Evolutionary conservation across 202 grass and related monocot species (phyloP), one percentile per base, ranked within the genome.

Genomic region (Saccharum hybrid): DNA sequence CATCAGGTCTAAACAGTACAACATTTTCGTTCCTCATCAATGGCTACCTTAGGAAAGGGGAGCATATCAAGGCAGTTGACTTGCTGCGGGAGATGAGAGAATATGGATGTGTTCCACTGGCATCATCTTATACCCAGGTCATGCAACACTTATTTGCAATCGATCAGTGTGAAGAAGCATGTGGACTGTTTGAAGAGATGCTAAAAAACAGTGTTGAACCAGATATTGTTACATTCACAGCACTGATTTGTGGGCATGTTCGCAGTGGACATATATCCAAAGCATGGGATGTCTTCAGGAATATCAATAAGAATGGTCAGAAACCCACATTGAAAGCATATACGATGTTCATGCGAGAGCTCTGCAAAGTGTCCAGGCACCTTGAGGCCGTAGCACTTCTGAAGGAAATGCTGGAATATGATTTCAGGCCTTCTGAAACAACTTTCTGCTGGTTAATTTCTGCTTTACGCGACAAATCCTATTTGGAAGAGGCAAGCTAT

Each of bases 91-190:
- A 19, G 68, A 93, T 94, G 88, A 94, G 12, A 86, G 78, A 93
- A 82, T 31, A 76, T 75, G 88, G 88, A 37, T 83, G 77, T 60
- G 49, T 88, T 74, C 90, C 90, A 28, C 67, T 76, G 33, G 59
- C 87, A 60, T 94, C 88, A 54, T 86, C 88, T 86, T 97, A 97
- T 91, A 97, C 92, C 88, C 90, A 94, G 66, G 71, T 90, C 22
- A 93, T 97, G 78, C 90, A 97, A 46, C 86, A 93, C 70, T 76
- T 97, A 36, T 97, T 94, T 78, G 72, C 54, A 68, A 78, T 51
- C 8, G 75, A 92, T 74, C 88, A 82, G 82, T 88, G 86, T 62
- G 51, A 86, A 88, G 79, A 85, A 82, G 92, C 88, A 19, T 92
- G 87, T 64, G 68, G 83, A 22, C 77, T 97, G 63, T 94, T 89